Percentiles rank a stretch among this genome's conserved stretches.
These are phyloP conservation scores for Ampelocalamus luodianensis DNA, from an alignment of 176 grass and related monocot genomes.

Conservation along the genomic window DNA sequence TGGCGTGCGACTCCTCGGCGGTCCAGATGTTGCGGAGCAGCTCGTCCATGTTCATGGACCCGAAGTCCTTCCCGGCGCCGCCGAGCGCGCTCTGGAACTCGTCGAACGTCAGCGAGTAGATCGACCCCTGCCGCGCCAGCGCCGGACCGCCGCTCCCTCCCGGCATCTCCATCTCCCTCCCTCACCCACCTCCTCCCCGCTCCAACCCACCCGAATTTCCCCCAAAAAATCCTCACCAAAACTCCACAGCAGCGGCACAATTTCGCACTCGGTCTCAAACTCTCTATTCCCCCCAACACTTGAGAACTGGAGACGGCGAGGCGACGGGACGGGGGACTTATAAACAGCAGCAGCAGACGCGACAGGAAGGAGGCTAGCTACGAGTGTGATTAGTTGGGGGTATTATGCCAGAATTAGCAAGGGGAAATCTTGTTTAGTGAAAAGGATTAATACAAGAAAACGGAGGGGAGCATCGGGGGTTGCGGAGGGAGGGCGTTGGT, in stretches of 20 bases:
- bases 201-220: not conserved
- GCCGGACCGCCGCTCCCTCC: constrained; percentile 41
- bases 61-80: constrained; percentile 73
- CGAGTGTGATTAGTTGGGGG: constrained; percentile 37
- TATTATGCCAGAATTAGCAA: constrained; percentile 54
- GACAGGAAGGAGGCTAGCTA: not conserved
- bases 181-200: not conserved
- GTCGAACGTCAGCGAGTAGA: constrained; percentile 87
- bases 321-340: not conserved
- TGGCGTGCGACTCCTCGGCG: constrained; percentile 80
- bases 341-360: constrained; percentile 18
- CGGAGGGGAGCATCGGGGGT: not conserved
- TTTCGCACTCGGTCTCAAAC: not conserved
- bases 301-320: not conserved
- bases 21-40: constrained; percentile 88
- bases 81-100: constrained; percentile 86
- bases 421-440: constrained; percentile 36
- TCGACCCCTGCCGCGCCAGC: constrained; percentile 72
- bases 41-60: constrained; percentile 98
- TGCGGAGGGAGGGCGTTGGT: constrained; percentile 2
- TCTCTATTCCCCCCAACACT: not conserved
- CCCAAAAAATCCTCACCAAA: constrained; percentile 7
- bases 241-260: constrained; percentile 4
- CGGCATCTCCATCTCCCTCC: constrained; percentile 64
- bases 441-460: not conserved